A percentile compares a stretch with the other conserved stretches of the same genome.
These are phyloP conservation scores for Calonectria naviculata DNA, from an alignment of 2,329 filamentous ascomycete genomes.

Conservation along the genomic window DNA sequence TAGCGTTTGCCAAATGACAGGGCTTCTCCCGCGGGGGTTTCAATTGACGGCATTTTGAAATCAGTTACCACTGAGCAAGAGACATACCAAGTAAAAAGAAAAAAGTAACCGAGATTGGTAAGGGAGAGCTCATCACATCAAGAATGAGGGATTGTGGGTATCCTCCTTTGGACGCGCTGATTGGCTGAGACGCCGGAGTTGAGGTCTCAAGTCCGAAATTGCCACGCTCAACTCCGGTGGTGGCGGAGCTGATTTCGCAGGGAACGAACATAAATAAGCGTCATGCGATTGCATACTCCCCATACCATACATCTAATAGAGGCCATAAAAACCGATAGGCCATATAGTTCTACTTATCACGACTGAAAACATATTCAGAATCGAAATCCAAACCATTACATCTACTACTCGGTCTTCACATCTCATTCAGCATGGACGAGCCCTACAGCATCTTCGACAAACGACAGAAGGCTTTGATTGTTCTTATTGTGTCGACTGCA, in stretches of 20 bases:
- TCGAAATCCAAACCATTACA: too few species aligned
- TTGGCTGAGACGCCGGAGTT: background rate
- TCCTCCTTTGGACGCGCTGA: background rate
- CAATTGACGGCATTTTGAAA: background rate
- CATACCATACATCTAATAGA: background rate
- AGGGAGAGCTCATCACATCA: background rate
- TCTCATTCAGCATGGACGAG: constrained; percentile 22
- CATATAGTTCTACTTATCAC: too few species aligned
- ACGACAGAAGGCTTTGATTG: constrained; percentile 59
- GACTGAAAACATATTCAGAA: background rate
- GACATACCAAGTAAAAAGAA: background rate
- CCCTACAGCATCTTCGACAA: constrained; percentile 64
- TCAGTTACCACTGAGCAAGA: too few species aligned
- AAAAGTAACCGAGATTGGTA: background rate
- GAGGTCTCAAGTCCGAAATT: background rate
- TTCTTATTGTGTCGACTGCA: constrained; percentile 58
- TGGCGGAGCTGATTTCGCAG: background rate
- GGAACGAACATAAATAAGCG: too few species aligned
- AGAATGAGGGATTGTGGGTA: background rate
- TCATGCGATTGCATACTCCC: background rate
- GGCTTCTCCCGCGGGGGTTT: background rate
- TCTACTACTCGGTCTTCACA: background rate
- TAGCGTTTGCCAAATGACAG: constrained; percentile 20
- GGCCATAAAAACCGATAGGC: background rate
- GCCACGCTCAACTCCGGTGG: background rate